These are phyloP conservation scores for Phytophthora hybrid DNA, from an alignment of 352 stramenopile genomes.

Conservation along the genomic window DNA sequence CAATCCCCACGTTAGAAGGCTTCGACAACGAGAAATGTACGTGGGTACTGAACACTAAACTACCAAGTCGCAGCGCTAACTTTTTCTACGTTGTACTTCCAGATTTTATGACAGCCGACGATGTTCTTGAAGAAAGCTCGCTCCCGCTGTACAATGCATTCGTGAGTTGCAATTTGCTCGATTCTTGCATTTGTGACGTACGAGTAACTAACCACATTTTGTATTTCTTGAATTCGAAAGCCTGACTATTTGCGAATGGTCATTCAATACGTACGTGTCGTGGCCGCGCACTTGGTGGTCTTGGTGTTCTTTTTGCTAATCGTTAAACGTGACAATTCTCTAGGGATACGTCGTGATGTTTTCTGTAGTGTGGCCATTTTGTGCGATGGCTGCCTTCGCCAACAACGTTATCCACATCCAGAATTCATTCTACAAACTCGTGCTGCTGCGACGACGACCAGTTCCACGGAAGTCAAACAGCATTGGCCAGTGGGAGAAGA, in stretches of 20 bases:
- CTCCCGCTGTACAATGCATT: constrained; percentile 85
- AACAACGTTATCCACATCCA: constrained; percentile 89
- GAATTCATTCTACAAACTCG: constrained; percentile 87
- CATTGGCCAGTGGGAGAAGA: constrained; percentile 90
- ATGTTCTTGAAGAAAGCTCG: constrained; percentile 86
- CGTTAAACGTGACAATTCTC: not conserved
- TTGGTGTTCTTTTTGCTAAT: constrained; percentile 12
- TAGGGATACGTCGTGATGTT: constrained; percentile 92
- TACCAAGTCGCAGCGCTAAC: not conserved
- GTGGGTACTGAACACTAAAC: not conserved
- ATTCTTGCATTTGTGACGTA: not conserved
- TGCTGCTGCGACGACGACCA: constrained; percentile 69
- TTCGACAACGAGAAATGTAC: constrained; percentile 86
- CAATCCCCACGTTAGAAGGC: constrained; percentile 79
- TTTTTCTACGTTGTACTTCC: not conserved
- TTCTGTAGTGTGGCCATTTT: constrained; percentile 89
- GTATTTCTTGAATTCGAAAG: constrained; percentile 35
- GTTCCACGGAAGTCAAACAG: constrained; percentile 87
- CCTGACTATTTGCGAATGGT: constrained; percentile 88
- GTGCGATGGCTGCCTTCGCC: constrained; percentile 71
- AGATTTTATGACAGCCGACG: constrained; percentile 89
- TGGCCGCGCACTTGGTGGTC: not conserved
- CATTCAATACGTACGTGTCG: constrained; percentile 83
- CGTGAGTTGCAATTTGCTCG: constrained; percentile 44
- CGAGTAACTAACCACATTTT: constrained; percentile 7